Conservation (phyloP, 2,329 filamentous ascomycete genomes). For the Colletotrichum kahawae region DNA sequence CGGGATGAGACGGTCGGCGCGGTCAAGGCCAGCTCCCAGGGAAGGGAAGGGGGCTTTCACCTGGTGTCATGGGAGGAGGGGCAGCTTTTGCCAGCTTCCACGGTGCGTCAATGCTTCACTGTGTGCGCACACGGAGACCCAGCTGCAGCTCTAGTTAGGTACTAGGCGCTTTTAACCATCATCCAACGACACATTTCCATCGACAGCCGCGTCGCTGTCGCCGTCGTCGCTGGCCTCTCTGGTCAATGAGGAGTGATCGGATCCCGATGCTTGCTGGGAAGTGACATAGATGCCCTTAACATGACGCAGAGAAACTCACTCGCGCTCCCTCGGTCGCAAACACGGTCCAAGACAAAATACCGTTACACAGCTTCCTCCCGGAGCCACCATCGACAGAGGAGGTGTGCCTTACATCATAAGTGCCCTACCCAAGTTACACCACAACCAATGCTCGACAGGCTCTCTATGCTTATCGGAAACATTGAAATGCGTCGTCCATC, state of each 20-base stretch:
- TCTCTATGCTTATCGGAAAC: neutral
- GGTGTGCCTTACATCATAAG: neutral
- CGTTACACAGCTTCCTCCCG: neutral
- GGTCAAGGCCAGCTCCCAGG: constrained; percentile 9
- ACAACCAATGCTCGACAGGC: neutral
- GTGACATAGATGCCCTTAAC: neutral
- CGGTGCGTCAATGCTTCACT: neutral
- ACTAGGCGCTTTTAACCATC: neutral
- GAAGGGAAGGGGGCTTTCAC: neutral
- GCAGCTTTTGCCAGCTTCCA: neutral
- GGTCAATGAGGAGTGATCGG: neutral
- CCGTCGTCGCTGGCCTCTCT: neutral
- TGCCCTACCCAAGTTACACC: neutral
- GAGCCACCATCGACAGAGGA: neutral
- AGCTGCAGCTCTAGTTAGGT: too few relatives aligned
- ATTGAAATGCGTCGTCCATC: neutral
- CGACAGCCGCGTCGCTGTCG: neutral
- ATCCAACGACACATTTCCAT: neutral
- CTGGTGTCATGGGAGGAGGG: neutral
- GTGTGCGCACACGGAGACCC: neutral
- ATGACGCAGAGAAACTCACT: neutral
- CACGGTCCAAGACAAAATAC: neutral
- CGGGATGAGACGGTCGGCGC: constrained; percentile 20
- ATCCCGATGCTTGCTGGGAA: neutral
- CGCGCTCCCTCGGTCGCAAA: neutral